Evolutionary conservation across 2,329 filamentous ascomycete genomes (phyloP).

Genomic region (Fusarium sp.): DNA sequence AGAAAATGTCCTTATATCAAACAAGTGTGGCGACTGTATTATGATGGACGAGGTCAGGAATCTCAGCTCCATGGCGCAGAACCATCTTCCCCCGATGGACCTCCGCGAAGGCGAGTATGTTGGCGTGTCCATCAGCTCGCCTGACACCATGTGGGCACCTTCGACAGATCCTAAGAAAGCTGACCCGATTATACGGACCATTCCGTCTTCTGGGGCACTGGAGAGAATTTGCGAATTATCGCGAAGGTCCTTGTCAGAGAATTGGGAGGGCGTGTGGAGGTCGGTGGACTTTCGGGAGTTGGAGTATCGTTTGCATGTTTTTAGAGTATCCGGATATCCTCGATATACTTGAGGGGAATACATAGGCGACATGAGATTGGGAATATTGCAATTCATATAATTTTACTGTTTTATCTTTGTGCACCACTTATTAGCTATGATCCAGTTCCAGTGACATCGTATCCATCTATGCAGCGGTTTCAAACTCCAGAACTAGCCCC

Average conservation of each 20-base stretch:
- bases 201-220: not conserved
- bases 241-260: not conserved
- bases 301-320: not conserved
- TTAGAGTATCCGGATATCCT: not conserved
- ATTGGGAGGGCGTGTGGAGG: not conserved
- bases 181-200: not conserved
- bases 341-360: not conserved
- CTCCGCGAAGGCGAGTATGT: not conserved
- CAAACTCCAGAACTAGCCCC: slow-evolving; percentile 37
- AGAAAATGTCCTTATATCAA: not conserved
- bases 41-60: not conserved
- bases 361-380: not conserved
- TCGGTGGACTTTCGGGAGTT: slow-evolving; percentile 1
- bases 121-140: not conserved
- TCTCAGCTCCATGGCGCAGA: not conserved
- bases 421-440: not conserved
- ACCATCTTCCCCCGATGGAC: not conserved
- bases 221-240: not conserved
- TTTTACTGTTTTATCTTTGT: not conserved
- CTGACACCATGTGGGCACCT: not conserved
- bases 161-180: rapidly evolving
- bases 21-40: slow-evolving; percentile 17
- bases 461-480: slow-evolving; percentile 12
- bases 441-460: not conserved
- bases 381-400: not conserved